Evolutionary conservation across 2,329 filamentous ascomycete species (phyloP), one percentile per base, ranked within the genome.

Genomic region (Fusarium agapanthi): DNA sequence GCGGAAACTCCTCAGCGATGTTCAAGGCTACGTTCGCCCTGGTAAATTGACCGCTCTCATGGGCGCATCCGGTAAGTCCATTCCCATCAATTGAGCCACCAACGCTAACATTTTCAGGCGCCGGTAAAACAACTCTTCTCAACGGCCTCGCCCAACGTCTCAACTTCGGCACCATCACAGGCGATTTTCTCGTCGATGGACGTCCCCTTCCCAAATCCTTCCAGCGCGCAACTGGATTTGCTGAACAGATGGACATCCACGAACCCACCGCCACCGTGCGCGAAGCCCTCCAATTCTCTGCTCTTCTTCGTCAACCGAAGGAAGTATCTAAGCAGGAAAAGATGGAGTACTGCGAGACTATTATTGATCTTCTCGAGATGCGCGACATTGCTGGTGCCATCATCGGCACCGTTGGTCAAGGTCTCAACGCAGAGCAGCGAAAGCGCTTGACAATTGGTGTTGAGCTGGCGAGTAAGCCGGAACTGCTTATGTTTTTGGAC

Each of bases 21-120:
- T 95, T 2, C 91, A 95, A 75, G 93, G 93, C n/a, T 95, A 91
- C 86, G 93, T 96, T 47, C 92, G 93, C 68, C 93, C 94, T 3
- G 93, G 93, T 37, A 95, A 92, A 58, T 82, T 95, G 55, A 95
- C 93, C 15, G 93, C 93, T 14, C 86, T 95, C 1, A 95, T 95
- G 93, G 92, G 86, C 40, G 84, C 85, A 28, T 86, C 85, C 45
- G 84, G 82, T 78, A 80, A 75, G 75, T 76, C 5, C 20, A 16
- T 24, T 2, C 6, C 7, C 13, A 16, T 18, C 20, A 18, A 22
- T 4, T 26, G 3, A 44, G 0, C 4, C 0, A 7, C 7, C 11
- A 4, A 1, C 14, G 2, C 22, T 63, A 48, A 51, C 24, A 12
- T 9, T 7, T 6, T 3, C 18, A 79, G 82, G 84, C 50, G 80